Percentiles rank a stretch among this genome's conserved stretches.
phyloP scores from a whole-genome alignment of 2,329 filamentous ascomycete species.

The Ophiostoma novo-ulmi region DNA sequence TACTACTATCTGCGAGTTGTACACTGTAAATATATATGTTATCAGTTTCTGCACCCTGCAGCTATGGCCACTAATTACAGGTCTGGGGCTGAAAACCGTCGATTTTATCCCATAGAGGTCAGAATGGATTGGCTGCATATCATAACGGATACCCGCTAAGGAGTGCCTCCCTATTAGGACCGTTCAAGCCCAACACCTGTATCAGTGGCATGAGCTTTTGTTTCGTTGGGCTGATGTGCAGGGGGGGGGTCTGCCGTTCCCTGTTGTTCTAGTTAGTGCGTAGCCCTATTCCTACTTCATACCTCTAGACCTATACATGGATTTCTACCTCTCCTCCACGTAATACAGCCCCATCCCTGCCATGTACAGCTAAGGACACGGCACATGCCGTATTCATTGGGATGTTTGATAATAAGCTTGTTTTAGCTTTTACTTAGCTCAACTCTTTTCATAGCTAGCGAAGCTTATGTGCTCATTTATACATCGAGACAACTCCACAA shows the following conservation, averaged over 20 bases:
- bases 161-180: not conserved
- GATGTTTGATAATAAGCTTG: slow-evolving; percentile 10
- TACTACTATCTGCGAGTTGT: not conserved
- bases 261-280: not conserved
- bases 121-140: not conserved
- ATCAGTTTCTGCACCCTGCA: not conserved
- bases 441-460: not conserved
- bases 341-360: slow-evolving; percentile 6
- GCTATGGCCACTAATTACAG: not conserved
- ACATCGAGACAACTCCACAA: not conserved
- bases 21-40: not conserved
- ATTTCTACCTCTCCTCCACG: not conserved
- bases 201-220: not conserved
- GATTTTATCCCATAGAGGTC: not conserved
- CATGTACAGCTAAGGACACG: not conserved
- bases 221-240: slow-evolving; percentile 2
- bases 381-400: not conserved
- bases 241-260: not conserved
- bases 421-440: not conserved
- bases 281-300: not conserved
- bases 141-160: not conserved
- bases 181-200: not conserved
- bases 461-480: not conserved
- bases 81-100: slow-evolving; percentile 2
- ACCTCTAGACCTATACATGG: not conserved